Percentiles rank a stretch among this genome's conserved stretches.
Evolutionary conservation across 768 basidiomycete species (phyloP).

Genomic region (Pseudohyphozyma bogoriensis): DNA sequence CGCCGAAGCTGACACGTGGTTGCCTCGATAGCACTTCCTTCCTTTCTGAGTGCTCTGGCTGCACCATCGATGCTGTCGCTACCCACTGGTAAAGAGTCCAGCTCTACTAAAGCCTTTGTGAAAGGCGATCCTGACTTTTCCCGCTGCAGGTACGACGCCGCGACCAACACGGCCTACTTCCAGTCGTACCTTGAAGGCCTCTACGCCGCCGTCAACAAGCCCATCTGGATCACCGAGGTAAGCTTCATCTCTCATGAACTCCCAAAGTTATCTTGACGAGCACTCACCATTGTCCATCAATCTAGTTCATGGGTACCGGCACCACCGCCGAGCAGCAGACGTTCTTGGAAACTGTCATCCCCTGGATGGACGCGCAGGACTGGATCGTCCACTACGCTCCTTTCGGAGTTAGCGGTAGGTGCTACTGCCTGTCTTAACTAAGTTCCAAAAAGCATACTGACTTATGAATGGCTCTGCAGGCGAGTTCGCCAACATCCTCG

Average conservation of each 20-base stretch:
- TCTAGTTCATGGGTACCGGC: neutral
- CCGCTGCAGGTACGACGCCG: neutral
- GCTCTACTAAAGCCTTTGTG: no score
- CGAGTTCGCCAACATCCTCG: no score
- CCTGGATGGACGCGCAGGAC: neutral
- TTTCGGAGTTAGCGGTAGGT: no score
- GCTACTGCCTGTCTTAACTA: no score
- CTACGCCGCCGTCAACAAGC: neutral
- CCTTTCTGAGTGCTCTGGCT: neutral
- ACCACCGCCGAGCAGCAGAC: neutral
- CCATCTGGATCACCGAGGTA: neutral
- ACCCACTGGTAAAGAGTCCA: neutral
- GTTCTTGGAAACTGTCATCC: neutral
- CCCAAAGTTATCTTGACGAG: neutral
- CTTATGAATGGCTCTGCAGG: no score
- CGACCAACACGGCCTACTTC: neutral
- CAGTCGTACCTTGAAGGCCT: neutral
- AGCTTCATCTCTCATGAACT: neutral
- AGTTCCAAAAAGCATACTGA: no score
- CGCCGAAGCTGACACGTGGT: no score
- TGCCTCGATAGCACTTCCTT: neutral
- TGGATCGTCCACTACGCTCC: neutral
- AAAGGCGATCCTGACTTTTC: neutral
- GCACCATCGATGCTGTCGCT: neutral
- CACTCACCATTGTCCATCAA: neutral